These are phyloP conservation scores for Vanderwaltozyma verrucispora DNA, from an alignment of 805 yeast species.

Conservation along the genomic window DNA sequence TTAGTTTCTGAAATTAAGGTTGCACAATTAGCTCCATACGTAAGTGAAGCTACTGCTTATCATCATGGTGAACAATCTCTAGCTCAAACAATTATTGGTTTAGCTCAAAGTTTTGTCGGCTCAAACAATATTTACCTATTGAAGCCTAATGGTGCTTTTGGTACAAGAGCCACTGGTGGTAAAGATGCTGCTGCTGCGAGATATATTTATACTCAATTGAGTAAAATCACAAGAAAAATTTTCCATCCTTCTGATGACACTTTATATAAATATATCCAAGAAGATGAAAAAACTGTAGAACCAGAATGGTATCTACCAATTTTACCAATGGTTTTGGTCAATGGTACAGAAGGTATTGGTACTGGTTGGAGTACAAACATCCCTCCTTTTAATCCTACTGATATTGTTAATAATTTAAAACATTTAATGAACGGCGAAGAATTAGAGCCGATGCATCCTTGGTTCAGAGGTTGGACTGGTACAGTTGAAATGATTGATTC, in stretches of 20 bases:
- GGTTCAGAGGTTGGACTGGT: constrained; percentile 97
- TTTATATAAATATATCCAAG: constrained; percentile 68
- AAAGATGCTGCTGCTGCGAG: constrained; percentile 98
- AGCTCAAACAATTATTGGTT: constrained; percentile 79
- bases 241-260: constrained; percentile 77
- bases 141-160: constrained; percentile 90
- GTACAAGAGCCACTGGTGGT: constrained; percentile 95
- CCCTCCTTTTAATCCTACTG: constrained; percentile 83
- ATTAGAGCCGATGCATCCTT: constrained; percentile 67
- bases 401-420: constrained; percentile 64
- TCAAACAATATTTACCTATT: constrained; percentile 78
- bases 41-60: constrained; percentile 80
- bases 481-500: constrained; percentile 48
- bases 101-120: constrained; percentile 94
- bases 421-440: constrained; percentile 66
- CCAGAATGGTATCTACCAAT: constrained; percentile 94
- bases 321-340: constrained; percentile 89
- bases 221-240: constrained; percentile 60
- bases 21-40: constrained; percentile 81
- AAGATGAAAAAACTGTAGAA: constrained; percentile 88
- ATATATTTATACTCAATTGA: constrained; percentile 83
- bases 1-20: constrained; percentile 74
- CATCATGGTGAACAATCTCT: constrained; percentile 93
- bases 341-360: constrained; percentile 97
- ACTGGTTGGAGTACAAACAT: constrained; percentile 97